phyloP scores from a whole-genome alignment of 345 rosid species.

The Tarenaya hassleriana region DNA sequence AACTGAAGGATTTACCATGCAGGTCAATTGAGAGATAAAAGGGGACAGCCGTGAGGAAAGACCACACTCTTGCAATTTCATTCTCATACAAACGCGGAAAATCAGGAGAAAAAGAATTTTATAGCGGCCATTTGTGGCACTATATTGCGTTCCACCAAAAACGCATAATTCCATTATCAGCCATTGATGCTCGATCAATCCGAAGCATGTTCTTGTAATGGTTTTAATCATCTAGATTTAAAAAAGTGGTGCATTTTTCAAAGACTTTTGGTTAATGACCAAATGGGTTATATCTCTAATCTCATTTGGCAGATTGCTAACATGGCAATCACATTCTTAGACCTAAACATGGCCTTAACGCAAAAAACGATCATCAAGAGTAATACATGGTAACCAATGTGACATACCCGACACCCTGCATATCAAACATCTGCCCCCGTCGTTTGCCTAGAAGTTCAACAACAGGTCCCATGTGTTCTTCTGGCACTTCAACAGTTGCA shows the following conservation, averaged over 20 bases:
- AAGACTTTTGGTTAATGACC: no score
- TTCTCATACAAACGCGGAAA: slow-evolving; percentile 11
- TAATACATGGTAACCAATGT: neutral
- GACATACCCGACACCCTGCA: slow-evolving; percentile 78
- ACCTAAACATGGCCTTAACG: slow-evolving; percentile 2
- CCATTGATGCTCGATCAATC: no score
- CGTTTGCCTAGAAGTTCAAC: slow-evolving; percentile 97
- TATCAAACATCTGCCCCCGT: slow-evolving; percentile 93
- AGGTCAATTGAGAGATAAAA: slow-evolving; percentile 2
- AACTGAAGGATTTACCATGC: slow-evolving; percentile 5
- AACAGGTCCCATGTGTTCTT: slow-evolving; percentile 87
- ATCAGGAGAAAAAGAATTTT: neutral
- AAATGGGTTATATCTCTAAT: no score
- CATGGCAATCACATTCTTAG: neutral
- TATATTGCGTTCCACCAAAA: no score
- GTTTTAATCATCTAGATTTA: no score
- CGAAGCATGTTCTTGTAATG: no score
- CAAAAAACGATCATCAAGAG: slow-evolving; percentile 4
- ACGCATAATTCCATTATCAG: no score
- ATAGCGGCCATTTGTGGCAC: neutral
- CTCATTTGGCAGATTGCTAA: neutral
- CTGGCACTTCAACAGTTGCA: slow-evolving; percentile 94
- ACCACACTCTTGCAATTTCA: neutral
- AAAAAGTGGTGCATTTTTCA: no score
- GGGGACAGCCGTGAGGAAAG: neutral